Evolutionary conservation across 2,329 filamentous ascomycete genomes (phyloP).

Genomic region (Fusarium floridanum): DNA sequence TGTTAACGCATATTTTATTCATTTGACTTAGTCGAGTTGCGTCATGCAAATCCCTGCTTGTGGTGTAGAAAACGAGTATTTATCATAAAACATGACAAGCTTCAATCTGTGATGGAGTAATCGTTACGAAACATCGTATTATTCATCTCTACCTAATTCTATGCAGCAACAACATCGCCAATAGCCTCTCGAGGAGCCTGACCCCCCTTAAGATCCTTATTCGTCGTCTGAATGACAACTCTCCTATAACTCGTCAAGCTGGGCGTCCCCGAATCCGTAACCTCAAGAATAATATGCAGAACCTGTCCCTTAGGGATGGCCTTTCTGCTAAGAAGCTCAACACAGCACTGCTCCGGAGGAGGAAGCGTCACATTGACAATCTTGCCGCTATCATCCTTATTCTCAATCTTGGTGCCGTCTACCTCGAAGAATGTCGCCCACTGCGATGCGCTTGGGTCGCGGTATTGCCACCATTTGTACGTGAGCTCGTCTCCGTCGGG

Average conservation of each 20-base stretch:
- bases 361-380: constrained; percentile 55
- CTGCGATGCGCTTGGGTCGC: constrained; percentile 53
- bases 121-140: not conserved
- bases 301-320: constrained; percentile 56
- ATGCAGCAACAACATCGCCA: constrained; percentile 13
- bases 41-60: not conserved
- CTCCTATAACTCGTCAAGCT: constrained; percentile 62
- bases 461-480: constrained; percentile 65
- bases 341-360: constrained; percentile 53
- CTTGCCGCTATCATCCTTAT: constrained; percentile 30
- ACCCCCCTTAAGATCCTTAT: constrained; percentile 47
- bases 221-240: constrained; percentile 53
- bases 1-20: not conserved
- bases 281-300: constrained; percentile 64
- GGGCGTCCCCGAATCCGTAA: constrained; percentile 58
- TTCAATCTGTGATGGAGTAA: not conserved
- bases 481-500: constrained; percentile 58
- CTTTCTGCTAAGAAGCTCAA: constrained; percentile 50
- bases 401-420: constrained; percentile 47
- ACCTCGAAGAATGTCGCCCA: constrained; percentile 55
- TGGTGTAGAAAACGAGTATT: not conserved
- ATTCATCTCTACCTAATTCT: not conserved
- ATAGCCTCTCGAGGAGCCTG: constrained; percentile 27
- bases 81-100: too few species aligned
- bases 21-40: too few species aligned